These are phyloP conservation scores for Globisporangium camurandrum DNA, from an alignment of 352 stramenopile genomes.

Conservation along the genomic window DNA sequence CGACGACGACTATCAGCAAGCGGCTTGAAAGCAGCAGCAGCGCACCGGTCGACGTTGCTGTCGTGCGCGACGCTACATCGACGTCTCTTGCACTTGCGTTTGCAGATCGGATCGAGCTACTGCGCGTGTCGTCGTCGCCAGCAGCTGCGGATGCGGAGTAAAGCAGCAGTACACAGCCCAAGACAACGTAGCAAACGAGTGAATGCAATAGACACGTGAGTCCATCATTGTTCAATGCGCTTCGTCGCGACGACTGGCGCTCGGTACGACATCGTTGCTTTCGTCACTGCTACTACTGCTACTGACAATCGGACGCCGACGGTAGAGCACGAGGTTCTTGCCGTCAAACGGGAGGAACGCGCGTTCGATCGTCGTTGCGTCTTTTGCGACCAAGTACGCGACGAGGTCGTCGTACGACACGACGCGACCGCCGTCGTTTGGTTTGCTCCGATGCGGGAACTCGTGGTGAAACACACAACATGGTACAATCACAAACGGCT, in stretches of 20 bases:
- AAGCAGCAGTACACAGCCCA: too few relatives aligned
- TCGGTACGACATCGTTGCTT: neutral
- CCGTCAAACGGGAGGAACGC: slow-evolving; percentile 72
- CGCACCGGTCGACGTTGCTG: slow-evolving; percentile 24
- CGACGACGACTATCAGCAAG: slow-evolving; percentile 1
- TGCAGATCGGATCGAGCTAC: slow-evolving; percentile 19
- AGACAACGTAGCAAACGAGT: too few relatives aligned
- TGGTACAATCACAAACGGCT: slow-evolving; percentile 94
- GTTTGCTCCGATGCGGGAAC: slow-evolving; percentile 69
- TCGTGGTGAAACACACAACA: slow-evolving; percentile 93
- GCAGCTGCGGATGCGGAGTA: too few relatives aligned
- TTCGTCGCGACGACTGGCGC: too few relatives aligned
- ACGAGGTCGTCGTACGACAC: slow-evolving; percentile 75
- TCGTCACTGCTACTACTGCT: neutral
- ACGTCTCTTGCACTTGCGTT: slow-evolving; percentile 19
- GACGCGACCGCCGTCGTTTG: slow-evolving; percentile 39
- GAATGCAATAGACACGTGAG: too few relatives aligned
- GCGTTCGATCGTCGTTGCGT: slow-evolving; percentile 39
- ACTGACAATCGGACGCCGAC: slow-evolving; percentile 7
- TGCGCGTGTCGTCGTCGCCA: slow-evolving; percentile 10
- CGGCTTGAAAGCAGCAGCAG: neutral
- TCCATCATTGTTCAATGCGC: too few relatives aligned
- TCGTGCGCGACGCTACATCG: slow-evolving; percentile 2
- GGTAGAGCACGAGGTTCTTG: slow-evolving; percentile 81
- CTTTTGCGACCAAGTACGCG: slow-evolving; percentile 69